phyloP scores from a whole-genome alignment of 225 moss, liverwort and hornwort genomes.

The Rhytidiadelphus loreus region DNA sequence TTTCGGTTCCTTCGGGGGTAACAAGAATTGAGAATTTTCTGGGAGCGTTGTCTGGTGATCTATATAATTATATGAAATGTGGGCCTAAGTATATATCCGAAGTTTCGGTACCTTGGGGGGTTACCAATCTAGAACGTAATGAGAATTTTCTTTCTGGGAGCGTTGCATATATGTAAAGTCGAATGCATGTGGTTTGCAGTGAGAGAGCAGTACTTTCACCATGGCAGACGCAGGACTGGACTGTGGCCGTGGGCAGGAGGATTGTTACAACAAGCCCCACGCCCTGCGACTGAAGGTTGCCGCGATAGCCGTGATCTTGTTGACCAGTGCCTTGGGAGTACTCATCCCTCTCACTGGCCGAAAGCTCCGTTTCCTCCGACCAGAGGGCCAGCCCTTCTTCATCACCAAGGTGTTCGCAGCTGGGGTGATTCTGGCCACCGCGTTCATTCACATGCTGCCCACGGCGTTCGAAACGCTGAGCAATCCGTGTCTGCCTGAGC shows the following conservation, averaged over 20 bases:
- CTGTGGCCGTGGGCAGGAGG: not conserved
- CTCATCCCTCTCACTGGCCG: conserved; percentile 24
- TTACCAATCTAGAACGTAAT: not conserved
- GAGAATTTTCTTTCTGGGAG: not conserved
- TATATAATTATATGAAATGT: not conserved
- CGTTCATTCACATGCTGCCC: conserved; percentile 71
- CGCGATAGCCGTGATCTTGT: not conserved
- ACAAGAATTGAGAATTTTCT: not conserved
- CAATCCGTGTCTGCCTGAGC: conserved; percentile 36
- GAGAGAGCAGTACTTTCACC: not conserved
- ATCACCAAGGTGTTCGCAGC: conserved; percentile 64
- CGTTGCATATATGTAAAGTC: not conserved
- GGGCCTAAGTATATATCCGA: not conserved
- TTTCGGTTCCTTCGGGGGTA: not conserved
- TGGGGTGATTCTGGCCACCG: conserved; percentile 71
- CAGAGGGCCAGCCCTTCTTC: conserved; percentile 57
- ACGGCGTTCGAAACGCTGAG: conserved; percentile 21
- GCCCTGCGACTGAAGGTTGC: not conserved
- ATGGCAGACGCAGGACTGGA: not conserved
- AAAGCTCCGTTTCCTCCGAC: conserved; percentile 18
- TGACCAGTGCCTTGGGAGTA: not conserved
- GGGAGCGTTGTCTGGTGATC: not conserved
- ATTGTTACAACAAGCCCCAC: not conserved
- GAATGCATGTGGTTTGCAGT: not conserved
- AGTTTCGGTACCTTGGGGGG: not conserved